Evolutionary conservation across 202 grass and related monocot species (phyloP).

Genomic region (Schoenoplectus triqueter): DNA sequence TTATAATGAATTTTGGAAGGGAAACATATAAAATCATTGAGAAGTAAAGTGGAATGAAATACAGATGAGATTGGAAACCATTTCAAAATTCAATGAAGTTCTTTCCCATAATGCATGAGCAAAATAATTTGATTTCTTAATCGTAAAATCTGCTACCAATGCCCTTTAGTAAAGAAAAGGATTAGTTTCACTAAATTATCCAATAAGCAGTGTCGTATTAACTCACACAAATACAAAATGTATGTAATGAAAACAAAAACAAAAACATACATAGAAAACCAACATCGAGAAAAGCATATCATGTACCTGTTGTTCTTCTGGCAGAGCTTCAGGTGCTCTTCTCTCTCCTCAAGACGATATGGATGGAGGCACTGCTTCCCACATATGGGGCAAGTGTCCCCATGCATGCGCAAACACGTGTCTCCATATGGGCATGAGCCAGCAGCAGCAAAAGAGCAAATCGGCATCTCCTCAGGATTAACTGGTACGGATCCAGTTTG

Average conservation of each 20-base stretch:
- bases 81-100: neutral
- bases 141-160: neutral
- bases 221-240: neutral
- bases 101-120: neutral
- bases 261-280: neutral
- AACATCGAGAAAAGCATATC: neutral
- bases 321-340: slow-evolving; percentile 60
- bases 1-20: neutral
- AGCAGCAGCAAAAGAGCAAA: slow-evolving; percentile 64
- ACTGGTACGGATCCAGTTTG: slow-evolving; percentile 13
- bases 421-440: slow-evolving; percentile 68
- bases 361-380: slow-evolving; percentile 73
- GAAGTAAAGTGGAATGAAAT: neutral
- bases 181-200: slow-evolving; percentile 17
- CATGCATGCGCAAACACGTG: slow-evolving; percentile 63
- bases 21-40: neutral
- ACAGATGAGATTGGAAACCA: slow-evolving; percentile 15
- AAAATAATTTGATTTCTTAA: neutral
- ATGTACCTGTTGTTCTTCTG: slow-evolving; percentile 60
- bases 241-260: slow-evolving; percentile 10
- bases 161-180: neutral
- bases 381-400: slow-evolving; percentile 61
- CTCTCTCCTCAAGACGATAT: slow-evolving; percentile 51
- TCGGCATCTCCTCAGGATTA: slow-evolving; percentile 50
- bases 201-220: neutral